A percentile compares a stretch with the other conserved stretches of the same genome.
Evolutionary conservation across 768 basidiomycete genomes (phyloP).

Genomic region (Russula sp.): DNA sequence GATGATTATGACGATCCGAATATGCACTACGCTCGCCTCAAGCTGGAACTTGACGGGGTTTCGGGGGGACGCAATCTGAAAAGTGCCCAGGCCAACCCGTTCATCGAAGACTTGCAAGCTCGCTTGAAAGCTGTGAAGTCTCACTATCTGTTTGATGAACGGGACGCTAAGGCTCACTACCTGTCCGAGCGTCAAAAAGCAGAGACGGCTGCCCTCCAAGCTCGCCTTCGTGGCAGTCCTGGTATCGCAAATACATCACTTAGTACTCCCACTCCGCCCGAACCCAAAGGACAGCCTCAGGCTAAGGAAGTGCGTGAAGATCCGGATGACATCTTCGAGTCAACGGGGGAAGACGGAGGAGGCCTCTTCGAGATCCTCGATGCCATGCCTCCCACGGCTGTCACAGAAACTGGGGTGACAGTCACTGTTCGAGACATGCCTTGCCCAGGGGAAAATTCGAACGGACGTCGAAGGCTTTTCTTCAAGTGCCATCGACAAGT

Average conservation of each 20-base stretch:
- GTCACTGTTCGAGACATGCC: constrained; percentile 67
- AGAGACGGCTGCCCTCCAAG: constrained; percentile 46
- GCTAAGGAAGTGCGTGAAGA: constrained; percentile 22
- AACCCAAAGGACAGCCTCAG: constrained; percentile 14
- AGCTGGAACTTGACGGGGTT: constrained; percentile 52
- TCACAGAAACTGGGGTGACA: constrained; percentile 52
- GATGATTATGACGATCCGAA: constrained; percentile 47
- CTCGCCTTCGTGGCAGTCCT: constrained; percentile 39
- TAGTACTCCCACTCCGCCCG: not conserved
- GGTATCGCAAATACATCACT: not conserved
- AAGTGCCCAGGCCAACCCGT: constrained; percentile 34
- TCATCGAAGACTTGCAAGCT: constrained; percentile 43
- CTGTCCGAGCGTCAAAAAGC: constrained; percentile 50
- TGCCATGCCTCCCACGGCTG: constrained; percentile 53
- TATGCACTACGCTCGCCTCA: constrained; percentile 58
- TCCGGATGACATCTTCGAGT: constrained; percentile 48
- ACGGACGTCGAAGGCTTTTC: constrained; percentile 70
- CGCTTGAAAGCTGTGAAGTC: constrained; percentile 48
- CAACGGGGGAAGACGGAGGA: constrained; percentile 54
- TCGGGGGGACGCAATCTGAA: constrained; percentile 35
- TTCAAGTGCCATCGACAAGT: constrained; percentile 63
- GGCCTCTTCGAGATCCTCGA: constrained; percentile 78
- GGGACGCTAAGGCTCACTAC: constrained; percentile 61
- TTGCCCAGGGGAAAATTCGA: constrained; percentile 82
- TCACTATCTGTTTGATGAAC: constrained; percentile 69